phyloP scores from a whole-genome alignment of 148 eudicot species.

The Spergularia bocconei region DNA sequence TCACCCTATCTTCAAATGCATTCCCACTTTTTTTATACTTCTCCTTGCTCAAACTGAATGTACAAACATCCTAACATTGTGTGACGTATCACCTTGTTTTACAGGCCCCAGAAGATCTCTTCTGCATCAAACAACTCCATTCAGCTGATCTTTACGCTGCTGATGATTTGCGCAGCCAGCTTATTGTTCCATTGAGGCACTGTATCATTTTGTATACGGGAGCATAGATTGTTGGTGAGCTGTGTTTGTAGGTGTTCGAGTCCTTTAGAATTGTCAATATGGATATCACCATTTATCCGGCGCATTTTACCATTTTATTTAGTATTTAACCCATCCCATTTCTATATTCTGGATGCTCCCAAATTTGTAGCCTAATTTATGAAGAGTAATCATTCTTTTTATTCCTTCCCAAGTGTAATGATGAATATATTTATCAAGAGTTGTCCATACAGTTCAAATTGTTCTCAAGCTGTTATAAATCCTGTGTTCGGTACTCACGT shows the following conservation, averaged over 20 bases:
- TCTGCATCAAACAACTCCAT: slow-evolving; percentile 34
- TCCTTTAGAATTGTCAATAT: slow-evolving; percentile 37
- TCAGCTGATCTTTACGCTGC: slow-evolving; percentile 35
- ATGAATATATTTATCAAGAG: slow-evolving; percentile 21
- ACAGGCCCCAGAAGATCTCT: slow-evolving; percentile 67
- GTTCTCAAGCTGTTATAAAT: neutral
- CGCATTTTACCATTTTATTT: slow-evolving; percentile 11
- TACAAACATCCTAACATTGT: neutral
- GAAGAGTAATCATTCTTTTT: slow-evolving; percentile 33
- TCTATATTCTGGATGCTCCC: slow-evolving; percentile 27
- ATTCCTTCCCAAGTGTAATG: slow-evolving; percentile 24
- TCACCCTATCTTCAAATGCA: neutral
- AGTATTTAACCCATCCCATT: slow-evolving; percentile 14
- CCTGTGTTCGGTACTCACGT: neutral
- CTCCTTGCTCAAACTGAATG: neutral
- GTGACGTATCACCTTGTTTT: neutral
- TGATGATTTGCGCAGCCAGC: slow-evolving; percentile 35
- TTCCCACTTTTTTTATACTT: neutral
- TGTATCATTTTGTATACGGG: slow-evolving; percentile 20
- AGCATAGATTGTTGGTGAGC: slow-evolving; percentile 39
- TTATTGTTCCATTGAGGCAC: slow-evolving; percentile 32
- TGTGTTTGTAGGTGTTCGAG: slow-evolving; percentile 28
- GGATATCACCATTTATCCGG: slow-evolving; percentile 19
- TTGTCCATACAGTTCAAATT: slow-evolving; percentile 24
- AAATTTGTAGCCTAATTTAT: slow-evolving; percentile 25